Base-by-base conservation (phyloP, 768 basidiomycete genomes). In the Boletus rubescentipes region DNA sequence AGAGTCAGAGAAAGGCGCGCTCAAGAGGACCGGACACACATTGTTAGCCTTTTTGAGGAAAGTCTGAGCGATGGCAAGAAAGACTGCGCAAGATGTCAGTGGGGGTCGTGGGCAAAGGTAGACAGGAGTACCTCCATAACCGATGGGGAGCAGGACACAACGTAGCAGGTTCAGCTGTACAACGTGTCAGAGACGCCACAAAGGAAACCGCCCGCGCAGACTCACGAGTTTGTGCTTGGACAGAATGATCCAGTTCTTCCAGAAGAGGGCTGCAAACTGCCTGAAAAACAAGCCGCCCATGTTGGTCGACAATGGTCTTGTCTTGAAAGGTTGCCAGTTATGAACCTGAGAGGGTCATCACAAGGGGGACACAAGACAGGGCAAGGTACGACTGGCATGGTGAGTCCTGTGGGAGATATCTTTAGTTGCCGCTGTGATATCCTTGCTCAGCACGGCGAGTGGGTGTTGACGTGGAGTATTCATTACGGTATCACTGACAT, bases 221-320 rank as follows among this genome's bases (percentile, higher is more conserved):
- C 84, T 65, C 61, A 87, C 86, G 64, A 85, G 68, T 47, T 83
- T 78, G 67, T 86, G 84, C 63, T 81, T 86, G 21, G 79, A 82
- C 29, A 88, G 73, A 0, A 87, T 75, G 39, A 89, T 87, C 84
- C 84, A 87, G 59, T 89, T 89, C 75, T 89, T 89, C 80, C 82
- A 79, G 51, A 81, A 78, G 20, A 89, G 69, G 2, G 80, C 82
- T 4, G 69, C 67, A 51, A 85, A 78, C 71, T 89, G 87, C 30
- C 79, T 75, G 75, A 81, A 79, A 65, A 87, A 85, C 34, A 84
- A 67, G 51, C 55, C 55, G 2, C 23, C 34, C 67, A 72, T 73
- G 31, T 26, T 39, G 23, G 14, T 26, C 26, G 26, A 26, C 16
- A 12, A 43, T 46, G 38, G 26, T 43, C 16, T 16, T 29, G 38